phyloP scores from a whole-genome alignment of 179 eudicot genomes.

The Actinidia arguta region DNA sequence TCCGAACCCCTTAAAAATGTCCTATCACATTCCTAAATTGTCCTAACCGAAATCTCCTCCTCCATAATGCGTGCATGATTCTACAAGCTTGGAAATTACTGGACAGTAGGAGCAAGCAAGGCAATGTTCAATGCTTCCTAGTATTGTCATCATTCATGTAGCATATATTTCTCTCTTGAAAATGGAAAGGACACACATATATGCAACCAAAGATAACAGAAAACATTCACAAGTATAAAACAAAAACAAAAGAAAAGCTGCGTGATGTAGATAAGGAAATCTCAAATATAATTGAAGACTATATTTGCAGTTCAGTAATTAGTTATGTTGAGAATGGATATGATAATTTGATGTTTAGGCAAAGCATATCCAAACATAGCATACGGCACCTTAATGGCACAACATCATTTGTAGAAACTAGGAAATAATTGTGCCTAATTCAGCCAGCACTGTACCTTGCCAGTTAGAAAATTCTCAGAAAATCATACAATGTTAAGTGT shows the following conservation, averaged over 20 bases:
- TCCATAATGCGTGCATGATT: not conserved
- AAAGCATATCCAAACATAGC: not conserved
- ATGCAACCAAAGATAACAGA: no score
- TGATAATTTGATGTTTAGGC: not conserved
- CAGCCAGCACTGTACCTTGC: not conserved
- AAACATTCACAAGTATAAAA: no score
- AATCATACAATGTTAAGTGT: not conserved
- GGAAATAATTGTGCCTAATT: not conserved
- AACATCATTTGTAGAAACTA: not conserved
- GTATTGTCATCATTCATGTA: not conserved
- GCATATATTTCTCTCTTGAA: not conserved
- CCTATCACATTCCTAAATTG: no score
- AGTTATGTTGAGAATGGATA: not conserved
- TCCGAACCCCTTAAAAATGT: no score
- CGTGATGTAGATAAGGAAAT: slow-evolving; percentile 1
- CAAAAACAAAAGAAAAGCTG: not conserved
- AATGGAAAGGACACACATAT: not conserved
- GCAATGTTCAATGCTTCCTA: not conserved
- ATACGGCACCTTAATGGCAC: no score
- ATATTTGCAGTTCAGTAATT: not conserved
- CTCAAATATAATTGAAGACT: not conserved
- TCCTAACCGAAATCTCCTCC: not conserved
- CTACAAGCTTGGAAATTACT: not conserved
- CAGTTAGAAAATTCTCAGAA: not conserved
- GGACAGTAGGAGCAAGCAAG: not conserved